Evolutionary conservation across 1,284 basidiomycete species (phyloP).

Genomic region (Tylopilus orsonianus): DNA sequence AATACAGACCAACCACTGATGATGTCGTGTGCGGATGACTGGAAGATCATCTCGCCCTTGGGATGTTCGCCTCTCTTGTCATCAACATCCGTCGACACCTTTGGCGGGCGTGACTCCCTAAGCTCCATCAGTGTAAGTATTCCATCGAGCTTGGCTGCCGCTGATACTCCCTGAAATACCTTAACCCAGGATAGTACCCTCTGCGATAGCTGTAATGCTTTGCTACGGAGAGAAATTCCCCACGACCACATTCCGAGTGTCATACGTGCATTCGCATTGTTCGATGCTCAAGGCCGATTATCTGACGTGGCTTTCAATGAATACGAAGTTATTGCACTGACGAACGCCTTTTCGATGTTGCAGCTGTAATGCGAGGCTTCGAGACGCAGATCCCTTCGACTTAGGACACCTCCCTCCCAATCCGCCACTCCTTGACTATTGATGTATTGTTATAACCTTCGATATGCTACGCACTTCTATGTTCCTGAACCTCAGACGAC

Average conservation of each 20-base stretch:
- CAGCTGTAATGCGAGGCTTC: conserved; percentile 8
- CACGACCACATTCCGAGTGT: conserved; percentile 26
- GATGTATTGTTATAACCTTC: conserved; percentile 1
- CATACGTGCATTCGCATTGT: conserved; percentile 21
- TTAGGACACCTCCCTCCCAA: neutral
- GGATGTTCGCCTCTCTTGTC: neutral
- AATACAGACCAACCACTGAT: neutral
- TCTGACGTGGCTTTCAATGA: conserved; percentile 11
- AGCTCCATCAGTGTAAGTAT: conserved; percentile 15
- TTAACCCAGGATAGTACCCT: conserved; percentile 18
- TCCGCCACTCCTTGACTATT: neutral
- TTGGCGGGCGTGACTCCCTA: conserved; percentile 3
- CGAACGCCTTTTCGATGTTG: conserved; percentile 26
- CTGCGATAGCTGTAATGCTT: conserved; percentile 16
- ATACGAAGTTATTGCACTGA: conserved; percentile 16
- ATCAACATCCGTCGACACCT: conserved; percentile 1
- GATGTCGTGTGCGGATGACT: neutral
- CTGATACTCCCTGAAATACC: neutral
- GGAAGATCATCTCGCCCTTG: neutral
- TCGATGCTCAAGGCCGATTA: conserved; percentile 17
- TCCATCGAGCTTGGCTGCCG: too few relatives aligned
- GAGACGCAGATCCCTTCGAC: neutral
- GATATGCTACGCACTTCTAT: conserved; percentile 1
- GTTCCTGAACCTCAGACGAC: neutral
- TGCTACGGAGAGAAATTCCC: conserved; percentile 22